Base-by-base conservation (phyloP, 345 rosid species). In the Kernera saxatilis region DNA sequence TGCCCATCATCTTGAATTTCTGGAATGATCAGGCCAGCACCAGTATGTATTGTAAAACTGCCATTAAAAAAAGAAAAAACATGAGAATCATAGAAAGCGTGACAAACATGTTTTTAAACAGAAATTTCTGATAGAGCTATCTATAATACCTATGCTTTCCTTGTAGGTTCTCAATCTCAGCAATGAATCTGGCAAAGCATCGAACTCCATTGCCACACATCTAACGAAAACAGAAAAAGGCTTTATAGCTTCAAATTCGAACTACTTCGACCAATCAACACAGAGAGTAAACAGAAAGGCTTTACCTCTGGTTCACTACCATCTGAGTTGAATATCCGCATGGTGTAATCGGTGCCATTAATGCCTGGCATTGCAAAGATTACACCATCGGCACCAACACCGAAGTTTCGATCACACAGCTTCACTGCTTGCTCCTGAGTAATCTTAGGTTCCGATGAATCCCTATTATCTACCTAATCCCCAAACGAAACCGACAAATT, bases 181-280 rank as follows among this genome's bases (percentile, higher is more conserved):
- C 85, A 37, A 92, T 81, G 77, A 90, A 90, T 78, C 83, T 86
- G 2, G 98, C 99, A 69, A 92, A 90, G 80, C 98, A 95, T 60
- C 97, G 75, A 14, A 95, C 92, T 35, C 97, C 98, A 70, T 95
- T 95, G 45, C 97, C 98, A 73, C 99, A 95, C 99, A 94, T 75
- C 78, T 63, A 45, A 2, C 27, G 39, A 43, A 10, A 27, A 61
- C 25, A 35, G 27, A 8, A 14, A 10, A 1, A 58, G 19, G 27
- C 69, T 64, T 27, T 10, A 45, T 18, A 63, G 30, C 14, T 32
- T 48, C 33, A 8, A 64, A 48, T 30, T 21, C 18, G 3, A 59
- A 3, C 66, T 9, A 26, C n/a, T 26, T 5, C 50, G 0, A 5
- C 15, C 4, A 41, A 61, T 26, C 37, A 41, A 15, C 60, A 66